Conservation (phyloP, 176 grass and related monocot genomes). For the Oryza coarctata region DNA sequence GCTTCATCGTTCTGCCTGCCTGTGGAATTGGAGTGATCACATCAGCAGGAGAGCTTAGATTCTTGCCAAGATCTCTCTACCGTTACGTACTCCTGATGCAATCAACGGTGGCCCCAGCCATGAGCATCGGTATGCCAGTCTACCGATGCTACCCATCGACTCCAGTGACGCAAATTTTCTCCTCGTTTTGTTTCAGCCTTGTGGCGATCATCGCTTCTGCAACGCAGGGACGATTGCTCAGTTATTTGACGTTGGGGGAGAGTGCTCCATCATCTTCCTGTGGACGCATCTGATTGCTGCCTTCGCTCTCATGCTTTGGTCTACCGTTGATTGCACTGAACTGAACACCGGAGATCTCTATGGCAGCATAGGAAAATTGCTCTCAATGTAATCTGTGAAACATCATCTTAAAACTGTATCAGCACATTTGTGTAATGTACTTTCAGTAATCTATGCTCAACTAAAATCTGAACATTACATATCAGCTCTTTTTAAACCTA, state of each 20-base stretch:
- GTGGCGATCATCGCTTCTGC: neutral
- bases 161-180: neutral
- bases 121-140: constrained; percentile 41
- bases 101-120: constrained; percentile 59
- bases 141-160: too few relatives aligned
- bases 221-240: constrained; percentile 57
- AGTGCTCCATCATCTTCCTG: constrained; percentile 58
- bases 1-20: too few relatives aligned
- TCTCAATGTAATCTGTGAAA: neutral
- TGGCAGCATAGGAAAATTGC: neutral
- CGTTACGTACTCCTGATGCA: constrained; percentile 60
- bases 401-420: neutral
- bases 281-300: constrained; percentile 63
- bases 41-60: constrained; percentile 48
- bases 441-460: neutral
- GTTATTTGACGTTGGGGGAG: constrained; percentile 55
- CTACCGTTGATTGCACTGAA: constrained; percentile 15
- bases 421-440: neutral
- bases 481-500: neutral
- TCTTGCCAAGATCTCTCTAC: constrained; percentile 64
- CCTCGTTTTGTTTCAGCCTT: neutral
- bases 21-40: too few relatives aligned
- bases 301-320: constrained; percentile 58
- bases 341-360: neutral
- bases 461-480: neutral